Base-by-base conservation (phyloP, 306 rosid genomes). In the Dalbergia oliveri region DNA sequence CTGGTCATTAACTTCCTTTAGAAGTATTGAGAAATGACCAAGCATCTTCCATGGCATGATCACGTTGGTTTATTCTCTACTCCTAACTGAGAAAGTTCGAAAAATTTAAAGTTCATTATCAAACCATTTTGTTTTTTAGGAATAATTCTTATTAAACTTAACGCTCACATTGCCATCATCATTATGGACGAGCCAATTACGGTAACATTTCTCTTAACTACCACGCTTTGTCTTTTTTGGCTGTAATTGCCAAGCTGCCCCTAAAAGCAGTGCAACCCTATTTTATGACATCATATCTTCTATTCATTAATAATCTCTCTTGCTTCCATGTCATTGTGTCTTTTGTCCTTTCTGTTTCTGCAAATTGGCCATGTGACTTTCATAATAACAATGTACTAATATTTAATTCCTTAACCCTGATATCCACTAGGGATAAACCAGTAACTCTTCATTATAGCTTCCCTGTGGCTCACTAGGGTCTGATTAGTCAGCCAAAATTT, bases 301-400 rank as follows among this genome's bases (percentile, higher is more conserved):
- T 74, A 37, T 77, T 67, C 64, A 33, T 51, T 23, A 9, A 54
- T 65, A 66, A 61, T 58, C 59, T 63, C 60, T 62, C 50, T 84
- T 79, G 47, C 70, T 84, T 84, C n/a, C 6, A 14, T 61, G 78
- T 41, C 69, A 39, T 8, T 67, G 14, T 47, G 62, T 64, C 81
- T 62, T 75, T 43, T 76, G 44, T 76, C 63, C 60, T 54, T 76
- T 65, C 72, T 67, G 6, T 49, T 34, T 76, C 59, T 4, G 45
- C 62, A 71, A 57, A 80, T 39, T 64, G 54, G 26, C 50, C 72
- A 80, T 65, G 47, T 53, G 31, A 23, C 72, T 66, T 80, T 53
- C 66, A 12, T 62, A 41, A 21, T 47, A 45, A 50, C 45, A 18
- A 73, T 54, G 47, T 44, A 14, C 79, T 19, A 71, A 11, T 72